Percentiles rank a stretch among this genome's conserved stretches.
These are phyloP conservation scores for Hirschfeldia incana DNA, from an alignment of 345 rosid species.

Conservation along the genomic window DNA sequence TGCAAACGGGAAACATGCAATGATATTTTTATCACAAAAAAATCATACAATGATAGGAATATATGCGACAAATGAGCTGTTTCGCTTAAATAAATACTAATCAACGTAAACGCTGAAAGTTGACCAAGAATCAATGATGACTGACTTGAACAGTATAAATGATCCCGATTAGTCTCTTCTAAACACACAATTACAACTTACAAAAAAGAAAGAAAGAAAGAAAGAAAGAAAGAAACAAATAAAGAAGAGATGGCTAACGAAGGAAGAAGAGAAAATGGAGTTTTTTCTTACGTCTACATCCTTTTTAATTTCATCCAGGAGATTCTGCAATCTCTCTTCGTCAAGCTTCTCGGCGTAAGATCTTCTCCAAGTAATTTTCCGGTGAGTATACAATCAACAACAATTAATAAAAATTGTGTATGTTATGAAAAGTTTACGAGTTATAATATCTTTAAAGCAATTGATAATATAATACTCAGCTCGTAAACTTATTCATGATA, in stretches of 20 bases:
- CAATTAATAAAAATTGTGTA: no score
- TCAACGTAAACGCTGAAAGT: conserved; percentile 7
- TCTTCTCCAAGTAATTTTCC: not conserved
- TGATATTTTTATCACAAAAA: not conserved
- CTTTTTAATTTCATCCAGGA: conserved; percentile 12
- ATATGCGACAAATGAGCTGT: conserved; percentile 12
- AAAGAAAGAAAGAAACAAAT: no score
- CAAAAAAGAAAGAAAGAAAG: not conserved
- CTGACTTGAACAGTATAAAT: conserved; percentile 14
- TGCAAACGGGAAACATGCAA: conserved; percentile 13
- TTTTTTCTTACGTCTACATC: conserved; percentile 17
- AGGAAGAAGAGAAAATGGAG: conserved; percentile 27
- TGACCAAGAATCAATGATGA: conserved; percentile 27
- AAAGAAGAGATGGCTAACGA: conserved; percentile 24
- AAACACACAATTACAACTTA: not conserved
- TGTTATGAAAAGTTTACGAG: not conserved
- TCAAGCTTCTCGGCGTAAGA: not conserved
- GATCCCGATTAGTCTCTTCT: conserved; percentile 1
- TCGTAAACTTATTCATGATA: not conserved
- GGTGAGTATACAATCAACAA: conserved; percentile 7
- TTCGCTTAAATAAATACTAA: not conserved
- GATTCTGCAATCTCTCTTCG: conserved; percentile 5
- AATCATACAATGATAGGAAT: conserved; percentile 14
- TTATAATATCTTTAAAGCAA: not conserved
- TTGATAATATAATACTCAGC: not conserved